Base-by-base conservation (phyloP, 192 early-diverging fungal species). In the Coemansia sp. region DNA sequence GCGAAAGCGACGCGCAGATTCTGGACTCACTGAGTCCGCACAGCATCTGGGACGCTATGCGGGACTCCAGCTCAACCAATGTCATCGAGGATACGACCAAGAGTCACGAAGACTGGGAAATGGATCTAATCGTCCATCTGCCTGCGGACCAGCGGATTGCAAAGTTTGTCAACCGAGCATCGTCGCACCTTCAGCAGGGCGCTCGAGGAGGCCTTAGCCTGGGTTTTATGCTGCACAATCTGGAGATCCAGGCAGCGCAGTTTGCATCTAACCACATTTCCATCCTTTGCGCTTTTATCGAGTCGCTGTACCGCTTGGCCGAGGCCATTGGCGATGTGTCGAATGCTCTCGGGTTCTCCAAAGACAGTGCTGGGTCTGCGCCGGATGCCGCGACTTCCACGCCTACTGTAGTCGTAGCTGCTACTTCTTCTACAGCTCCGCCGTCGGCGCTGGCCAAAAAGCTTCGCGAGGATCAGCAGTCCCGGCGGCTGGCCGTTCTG, bases 151-250 rank as follows among this genome's bases (percentile, higher is more conserved):
- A 82, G 75, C 80, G 80, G 22, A 72, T 82, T 29, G 80, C 80
- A 69, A 82, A 82, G 60, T 82, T 82, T 56, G 61, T 82, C 18
- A 69, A 56, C 54, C 70, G 80, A 8, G 80, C 80, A 7, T 73
- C 80, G 48, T 82, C 80, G 29, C 80, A 82, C 48, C 55, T 82
- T 61, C 74, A 69, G 65, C 80, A 82, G 56, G 74, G 80, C 3
- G 80, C 75, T 25, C 80, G 80, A 31, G 64, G 75, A 5, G 71
- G 75, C 2, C 67, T 82, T 31, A 82, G 64, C 29, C 65, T 73
- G 22, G 80, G 80, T 10, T 82, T 82, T 40, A 82, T 82, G 80
- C 57, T 82, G 74, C 67, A 72, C 62, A 82, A 76, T 12, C 52
- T 82, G 7, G 71, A 82, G 48, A 40, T 63, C 12, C 62, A 69